Percentiles rank a stretch among this genome's conserved stretches.
Conservation (phyloP, 768 basidiomycete genomes). For the Mycena olivaceomarginata region DNA sequence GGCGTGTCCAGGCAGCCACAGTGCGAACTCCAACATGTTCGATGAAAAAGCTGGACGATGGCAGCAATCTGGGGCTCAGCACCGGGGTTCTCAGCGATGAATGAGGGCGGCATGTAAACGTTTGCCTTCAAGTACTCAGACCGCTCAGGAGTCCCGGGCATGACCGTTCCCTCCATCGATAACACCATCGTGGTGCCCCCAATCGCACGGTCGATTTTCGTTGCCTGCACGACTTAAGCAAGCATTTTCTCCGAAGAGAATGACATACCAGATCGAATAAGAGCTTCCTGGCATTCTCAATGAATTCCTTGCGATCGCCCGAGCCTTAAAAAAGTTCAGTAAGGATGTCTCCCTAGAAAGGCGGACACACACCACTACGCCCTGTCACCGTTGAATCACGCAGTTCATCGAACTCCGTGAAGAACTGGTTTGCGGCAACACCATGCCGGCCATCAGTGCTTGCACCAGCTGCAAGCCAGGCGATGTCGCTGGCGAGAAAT, state of each 20-base stretch:
- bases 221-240: neutral
- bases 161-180: neutral
- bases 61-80: neutral
- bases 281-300: no score
- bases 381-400: neutral
- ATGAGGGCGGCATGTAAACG: neutral
- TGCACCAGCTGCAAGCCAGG: neutral
- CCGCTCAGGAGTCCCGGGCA: neutral
- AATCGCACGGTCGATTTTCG: constrained; percentile 1
- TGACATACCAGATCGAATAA: neutral
- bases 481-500: neutral
- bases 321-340: no score
- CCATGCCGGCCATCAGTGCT: neutral
- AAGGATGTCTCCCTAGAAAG: no score
- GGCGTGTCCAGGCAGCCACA: neutral
- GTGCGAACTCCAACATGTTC: constrained; percentile 2
- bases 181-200: constrained; percentile 8
- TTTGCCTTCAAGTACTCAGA: constrained; percentile 4
- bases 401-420: neutral
- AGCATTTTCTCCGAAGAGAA: no score
- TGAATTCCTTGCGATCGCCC: no score
- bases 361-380: no score
- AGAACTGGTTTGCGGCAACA: neutral
- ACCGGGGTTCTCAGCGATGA: neutral
- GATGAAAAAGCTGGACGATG: neutral